Evolutionary conservation across 2,329 filamentous ascomycete genomes (phyloP).

Genomic region (Fusarium hainanense): DNA sequence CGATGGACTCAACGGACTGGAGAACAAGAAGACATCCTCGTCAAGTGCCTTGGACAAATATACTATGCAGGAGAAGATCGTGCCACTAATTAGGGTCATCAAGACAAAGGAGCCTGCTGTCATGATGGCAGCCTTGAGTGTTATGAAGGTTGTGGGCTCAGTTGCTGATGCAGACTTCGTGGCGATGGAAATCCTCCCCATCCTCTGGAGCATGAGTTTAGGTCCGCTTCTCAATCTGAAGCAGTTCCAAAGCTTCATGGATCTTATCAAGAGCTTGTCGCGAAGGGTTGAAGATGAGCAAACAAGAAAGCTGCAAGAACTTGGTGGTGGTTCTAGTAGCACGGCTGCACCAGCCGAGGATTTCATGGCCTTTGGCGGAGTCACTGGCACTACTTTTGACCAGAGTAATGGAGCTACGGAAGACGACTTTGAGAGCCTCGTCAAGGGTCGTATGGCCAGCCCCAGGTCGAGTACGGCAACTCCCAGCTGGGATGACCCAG

Average conservation of each 20-base stretch:
- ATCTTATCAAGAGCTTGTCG: slow-evolving; percentile 83
- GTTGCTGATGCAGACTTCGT: slow-evolving; percentile 90
- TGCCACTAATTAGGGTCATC: slow-evolving; percentile 89
- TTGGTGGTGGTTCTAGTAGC: slow-evolving; percentile 70
- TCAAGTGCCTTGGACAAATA: slow-evolving; percentile 93
- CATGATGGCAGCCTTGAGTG: slow-evolving; percentile 91
- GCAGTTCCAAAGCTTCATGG: slow-evolving; percentile 92
- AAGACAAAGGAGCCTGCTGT: slow-evolving; percentile 98
- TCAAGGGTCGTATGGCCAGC: slow-evolving; percentile 71
- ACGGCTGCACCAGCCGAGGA: slow-evolving; percentile 67
- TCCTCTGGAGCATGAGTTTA: slow-evolving; percentile 91
- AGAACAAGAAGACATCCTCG: slow-evolving; percentile 71
- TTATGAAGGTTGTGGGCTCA: slow-evolving; percentile 84
- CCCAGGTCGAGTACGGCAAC: slow-evolving; percentile 55
- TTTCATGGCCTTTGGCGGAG: slow-evolving; percentile 75
- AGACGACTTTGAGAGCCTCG: slow-evolving; percentile 87
- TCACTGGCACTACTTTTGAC: slow-evolving; percentile 70
- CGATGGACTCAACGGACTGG: slow-evolving; percentile 82
- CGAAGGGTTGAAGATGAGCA: slow-evolving; percentile 88
- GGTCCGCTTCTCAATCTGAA: slow-evolving; percentile 88
- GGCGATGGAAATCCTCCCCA: slow-evolving; percentile 88
- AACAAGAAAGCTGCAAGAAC: slow-evolving; percentile 85
- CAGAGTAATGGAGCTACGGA: slow-evolving; percentile 64
- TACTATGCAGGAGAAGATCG: slow-evolving; percentile 97
- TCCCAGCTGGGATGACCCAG: slow-evolving; percentile 62